These are phyloP conservation scores for Prosopis cineraria DNA, from an alignment of 306 rosid species.

Conservation along the genomic window DNA sequence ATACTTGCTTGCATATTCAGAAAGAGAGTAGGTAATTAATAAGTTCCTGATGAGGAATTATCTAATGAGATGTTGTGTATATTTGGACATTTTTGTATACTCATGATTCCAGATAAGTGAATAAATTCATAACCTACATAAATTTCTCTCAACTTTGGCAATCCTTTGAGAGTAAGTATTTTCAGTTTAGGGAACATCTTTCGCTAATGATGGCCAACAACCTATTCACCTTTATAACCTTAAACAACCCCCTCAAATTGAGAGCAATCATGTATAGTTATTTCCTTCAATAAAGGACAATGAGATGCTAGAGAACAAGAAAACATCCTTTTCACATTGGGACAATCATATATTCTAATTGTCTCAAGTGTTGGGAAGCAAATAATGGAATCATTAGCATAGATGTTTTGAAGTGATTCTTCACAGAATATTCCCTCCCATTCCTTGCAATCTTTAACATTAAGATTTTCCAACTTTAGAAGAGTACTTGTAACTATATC, in stretches of 20 bases:
- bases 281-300: background rate
- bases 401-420: conserved; percentile 15
- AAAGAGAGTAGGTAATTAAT: no score
- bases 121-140: no score
- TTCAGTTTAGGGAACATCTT: no score
- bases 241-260: background rate
- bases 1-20: no score
- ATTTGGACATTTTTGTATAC: background rate
- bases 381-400: background rate
- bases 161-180: background rate
- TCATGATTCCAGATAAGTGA: no score
- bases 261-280: background rate
- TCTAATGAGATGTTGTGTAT: no score
- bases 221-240: no score
- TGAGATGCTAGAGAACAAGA: background rate
- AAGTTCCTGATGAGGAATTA: no score
- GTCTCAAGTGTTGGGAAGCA: background rate
- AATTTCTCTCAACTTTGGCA: background rate
- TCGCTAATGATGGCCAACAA: no score
- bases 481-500: no score
- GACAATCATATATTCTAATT: background rate
- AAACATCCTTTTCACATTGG: background rate
- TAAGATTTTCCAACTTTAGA: no score
- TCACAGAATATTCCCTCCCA: conserved; percentile 8
- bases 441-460: background rate